Conservation (phyloP, 2,329 filamentous ascomycete genomes). For the Clarireedia hainanense region DNA sequence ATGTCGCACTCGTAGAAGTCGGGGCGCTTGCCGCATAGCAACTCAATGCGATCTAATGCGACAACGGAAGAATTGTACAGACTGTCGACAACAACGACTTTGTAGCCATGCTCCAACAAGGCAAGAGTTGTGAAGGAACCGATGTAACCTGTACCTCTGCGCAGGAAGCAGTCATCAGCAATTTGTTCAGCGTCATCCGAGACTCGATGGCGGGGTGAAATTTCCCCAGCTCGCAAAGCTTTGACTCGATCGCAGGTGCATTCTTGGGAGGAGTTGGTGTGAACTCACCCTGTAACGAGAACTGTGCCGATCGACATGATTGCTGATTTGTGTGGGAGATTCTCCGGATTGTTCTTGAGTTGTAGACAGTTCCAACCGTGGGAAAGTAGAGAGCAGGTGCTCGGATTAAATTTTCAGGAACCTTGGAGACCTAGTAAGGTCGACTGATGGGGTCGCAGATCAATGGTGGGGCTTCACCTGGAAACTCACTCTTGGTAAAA, state of each 20-base stretch:
- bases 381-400: background rate
- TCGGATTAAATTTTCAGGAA: background rate
- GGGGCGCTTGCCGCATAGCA: conserved; percentile 82
- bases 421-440: background rate
- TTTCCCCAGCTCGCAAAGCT: background rate
- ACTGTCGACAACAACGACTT: conserved; percentile 93
- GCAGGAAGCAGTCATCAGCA: conserved; percentile 23
- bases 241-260: background rate
- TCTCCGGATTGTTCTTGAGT: background rate
- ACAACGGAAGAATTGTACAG: conserved; percentile 95
- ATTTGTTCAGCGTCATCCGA: background rate
- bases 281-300: conserved; percentile 78
- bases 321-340: background rate
- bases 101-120: conserved; percentile 88
- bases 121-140: conserved; percentile 93
- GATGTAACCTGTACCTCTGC: conserved; percentile 91
- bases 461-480: background rate
- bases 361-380: background rate
- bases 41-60: conserved; percentile 88
- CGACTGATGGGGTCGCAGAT: background rate
- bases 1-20: conserved; percentile 81
- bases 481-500: background rate
- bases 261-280: background rate
- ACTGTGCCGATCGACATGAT: conserved; percentile 79
- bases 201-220: conserved; percentile 10